phyloP scores from a whole-genome alignment of 176 grass and related monocot species.

The Neostapfia colusana region DNA sequence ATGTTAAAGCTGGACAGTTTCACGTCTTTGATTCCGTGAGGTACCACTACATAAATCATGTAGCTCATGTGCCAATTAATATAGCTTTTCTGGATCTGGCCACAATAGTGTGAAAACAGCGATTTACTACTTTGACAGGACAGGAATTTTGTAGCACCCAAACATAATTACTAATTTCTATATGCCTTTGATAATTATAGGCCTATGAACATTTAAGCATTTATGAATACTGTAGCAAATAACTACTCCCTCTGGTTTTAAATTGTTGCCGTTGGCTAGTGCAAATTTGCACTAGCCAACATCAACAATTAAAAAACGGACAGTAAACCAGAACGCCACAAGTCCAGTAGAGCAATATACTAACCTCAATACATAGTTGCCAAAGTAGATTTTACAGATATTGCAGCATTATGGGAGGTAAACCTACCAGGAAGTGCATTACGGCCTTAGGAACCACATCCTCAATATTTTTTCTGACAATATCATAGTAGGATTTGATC shows the following conservation, averaged over 20 bases:
- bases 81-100: background rate
- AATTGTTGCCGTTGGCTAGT: too few species aligned
- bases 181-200: conserved; percentile 17
- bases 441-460: conserved; percentile 85
- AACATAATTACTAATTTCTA: conserved; percentile 2
- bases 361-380: background rate
- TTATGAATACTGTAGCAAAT: background rate
- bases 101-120: background rate
- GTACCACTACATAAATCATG: background rate
- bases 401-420: background rate
- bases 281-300: too few species aligned
- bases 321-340: background rate
- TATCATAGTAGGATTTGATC: conserved; percentile 94
- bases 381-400: conserved; percentile 27
- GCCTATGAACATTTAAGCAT: background rate
- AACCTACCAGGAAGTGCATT: conserved; percentile 94
- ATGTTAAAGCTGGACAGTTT: background rate
- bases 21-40: background rate
- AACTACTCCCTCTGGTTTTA: too few species aligned
- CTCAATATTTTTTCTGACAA: conserved; percentile 87
- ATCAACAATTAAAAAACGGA: too few species aligned
- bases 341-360: background rate
- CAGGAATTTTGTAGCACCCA: background rate
- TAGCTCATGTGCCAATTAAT: background rate
- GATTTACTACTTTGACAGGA: background rate